Base-by-base conservation (phyloP, 331 rosid genomes). In the Malus hybrid region DNA sequence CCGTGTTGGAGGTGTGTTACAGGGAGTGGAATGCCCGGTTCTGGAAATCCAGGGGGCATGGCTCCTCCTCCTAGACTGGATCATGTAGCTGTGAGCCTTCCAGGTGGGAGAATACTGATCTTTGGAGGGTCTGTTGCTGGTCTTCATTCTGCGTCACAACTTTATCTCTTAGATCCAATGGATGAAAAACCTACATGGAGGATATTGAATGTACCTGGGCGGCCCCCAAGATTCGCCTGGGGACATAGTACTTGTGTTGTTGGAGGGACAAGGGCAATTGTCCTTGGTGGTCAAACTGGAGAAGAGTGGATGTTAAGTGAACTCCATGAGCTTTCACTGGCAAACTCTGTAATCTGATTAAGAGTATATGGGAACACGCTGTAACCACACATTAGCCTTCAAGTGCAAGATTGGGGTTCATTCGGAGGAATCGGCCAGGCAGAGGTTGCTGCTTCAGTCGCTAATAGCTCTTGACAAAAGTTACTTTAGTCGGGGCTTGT, bases 31-130 rank as follows among this genome's bases (percentile, higher is more conserved):
- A 88, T 95, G 90, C 99, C 99, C 0, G 97, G 99, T 79, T 90
- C 97, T 63, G 99, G 97, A 73, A 95, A 95, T 83, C 99, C 99
- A 3, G 97, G 93, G 74, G 99, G 99, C 50, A 79, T 86, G 36
- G 99, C 99, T 70, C 99, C 99, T 73, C 99, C 99, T 34, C 99
- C 99, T 72, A 90, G 99, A 85, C 97, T 95, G 50, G 99, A 95
- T 83, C 99, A 95, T 61, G 98, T 95, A 69, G 99, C 97, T 36
- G 93, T 95, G 79, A 95, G 88, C 82, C 98, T 95, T 72, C 99
- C 98, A 0, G 98, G 99, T 78, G 99, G 97, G 73, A 90, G 99
- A 88, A 92, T 95, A 76, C 87, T 95, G 76, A 90, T 95, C 65
- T 95, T 95, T 66, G 99, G 99, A 22, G 99, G 99, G 79, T 95